phyloP scores from a whole-genome alignment of 2,329 filamentous ascomycete genomes.

The Penicillium sp. region DNA sequence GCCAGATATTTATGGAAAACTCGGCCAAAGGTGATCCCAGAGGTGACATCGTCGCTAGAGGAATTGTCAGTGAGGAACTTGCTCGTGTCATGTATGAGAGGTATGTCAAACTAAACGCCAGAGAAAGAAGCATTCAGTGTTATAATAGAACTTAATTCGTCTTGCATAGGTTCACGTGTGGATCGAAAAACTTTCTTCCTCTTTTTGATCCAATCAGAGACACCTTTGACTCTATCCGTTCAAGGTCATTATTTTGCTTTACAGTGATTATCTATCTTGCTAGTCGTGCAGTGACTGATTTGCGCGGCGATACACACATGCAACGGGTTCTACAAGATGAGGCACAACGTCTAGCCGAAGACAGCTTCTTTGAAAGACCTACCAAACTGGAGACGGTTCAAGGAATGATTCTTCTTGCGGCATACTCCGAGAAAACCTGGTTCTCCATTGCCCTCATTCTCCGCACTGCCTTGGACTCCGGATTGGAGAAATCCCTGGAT shows the following conservation, averaged over 20 bases:
- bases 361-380: slow-evolving; percentile 39
- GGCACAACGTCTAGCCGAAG: slow-evolving; percentile 36
- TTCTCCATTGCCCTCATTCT: slow-evolving; percentile 39
- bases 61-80: slow-evolving; percentile 35
- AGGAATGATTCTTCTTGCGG: slow-evolving; percentile 38
- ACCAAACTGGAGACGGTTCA: slow-evolving; percentile 39
- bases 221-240: slow-evolving; percentile 38
- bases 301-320: slow-evolving; percentile 34
- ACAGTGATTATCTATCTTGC: slow-evolving; percentile 38
- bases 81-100: slow-evolving; percentile 37
- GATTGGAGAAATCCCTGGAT: slow-evolving; percentile 37
- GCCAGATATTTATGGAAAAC: slow-evolving; percentile 34
- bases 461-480: slow-evolving; percentile 37
- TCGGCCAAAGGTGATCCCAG: slow-evolving; percentile 28
- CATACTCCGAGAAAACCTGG: slow-evolving; percentile 40
- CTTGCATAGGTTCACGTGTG: slow-evolving; percentile 28
- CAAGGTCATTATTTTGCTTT: slow-evolving; percentile 38
- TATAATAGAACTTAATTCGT: not conserved
- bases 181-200: slow-evolving; percentile 36
- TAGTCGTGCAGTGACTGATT: slow-evolving; percentile 34
- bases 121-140: not conserved
- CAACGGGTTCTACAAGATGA: slow-evolving; percentile 39
- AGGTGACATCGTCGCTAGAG: slow-evolving; percentile 33
- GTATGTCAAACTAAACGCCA: slow-evolving; percentile 17
- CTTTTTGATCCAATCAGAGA: slow-evolving; percentile 39